phyloP scores from a whole-genome alignment of 768 basidiomycete genomes.

The Boletus tomentosulus region DNA sequence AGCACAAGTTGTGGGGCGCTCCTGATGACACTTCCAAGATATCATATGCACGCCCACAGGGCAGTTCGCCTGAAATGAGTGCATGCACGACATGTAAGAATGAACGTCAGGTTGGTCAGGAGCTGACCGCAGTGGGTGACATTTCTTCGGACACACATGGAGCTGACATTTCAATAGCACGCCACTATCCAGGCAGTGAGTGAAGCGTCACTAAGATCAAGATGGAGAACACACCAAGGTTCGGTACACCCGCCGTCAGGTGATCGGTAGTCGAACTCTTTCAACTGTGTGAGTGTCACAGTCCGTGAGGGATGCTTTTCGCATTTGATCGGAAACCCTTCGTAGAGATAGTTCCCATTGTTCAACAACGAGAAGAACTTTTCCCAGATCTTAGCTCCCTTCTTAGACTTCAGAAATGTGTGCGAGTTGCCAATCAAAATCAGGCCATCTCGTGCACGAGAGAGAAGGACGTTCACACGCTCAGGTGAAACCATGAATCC shows the following conservation, averaged over 20 bases:
- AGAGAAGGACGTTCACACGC: slow-evolving; percentile 69
- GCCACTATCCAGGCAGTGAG: slow-evolving; percentile 7
- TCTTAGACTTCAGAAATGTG: slow-evolving; percentile 55
- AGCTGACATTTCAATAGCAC: slow-evolving; percentile 11
- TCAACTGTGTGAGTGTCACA: slow-evolving; percentile 33
- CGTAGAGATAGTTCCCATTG: slow-evolving; percentile 43
- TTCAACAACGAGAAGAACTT: slow-evolving; percentile 44
- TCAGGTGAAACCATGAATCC: slow-evolving; percentile 72
- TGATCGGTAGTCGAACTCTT: slow-evolving; percentile 48
- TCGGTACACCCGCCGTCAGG: slow-evolving; percentile 65
- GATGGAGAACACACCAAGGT: slow-evolving; percentile 46
- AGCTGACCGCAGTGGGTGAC: slow-evolving; percentile 52
- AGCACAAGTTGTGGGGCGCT: slow-evolving; percentile 36
- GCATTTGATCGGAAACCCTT: slow-evolving; percentile 60
- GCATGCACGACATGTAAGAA: slow-evolving; percentile 39
- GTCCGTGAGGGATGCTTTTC: slow-evolving; percentile 47
- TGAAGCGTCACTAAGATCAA: neutral
- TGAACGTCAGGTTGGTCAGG: slow-evolving; percentile 33
- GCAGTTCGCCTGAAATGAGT: slow-evolving; percentile 39
- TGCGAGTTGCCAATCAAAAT: slow-evolving; percentile 65
- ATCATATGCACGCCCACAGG: slow-evolving; percentile 38
- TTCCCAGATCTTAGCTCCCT: slow-evolving; percentile 50
- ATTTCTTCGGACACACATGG: slow-evolving; percentile 58
- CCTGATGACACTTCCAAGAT: slow-evolving; percentile 43
- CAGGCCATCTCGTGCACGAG: slow-evolving; percentile 60